Evolutionary conservation across 768 basidiomycete species (phyloP).

Genomic region (Coprinopsis marcescibilis): DNA sequence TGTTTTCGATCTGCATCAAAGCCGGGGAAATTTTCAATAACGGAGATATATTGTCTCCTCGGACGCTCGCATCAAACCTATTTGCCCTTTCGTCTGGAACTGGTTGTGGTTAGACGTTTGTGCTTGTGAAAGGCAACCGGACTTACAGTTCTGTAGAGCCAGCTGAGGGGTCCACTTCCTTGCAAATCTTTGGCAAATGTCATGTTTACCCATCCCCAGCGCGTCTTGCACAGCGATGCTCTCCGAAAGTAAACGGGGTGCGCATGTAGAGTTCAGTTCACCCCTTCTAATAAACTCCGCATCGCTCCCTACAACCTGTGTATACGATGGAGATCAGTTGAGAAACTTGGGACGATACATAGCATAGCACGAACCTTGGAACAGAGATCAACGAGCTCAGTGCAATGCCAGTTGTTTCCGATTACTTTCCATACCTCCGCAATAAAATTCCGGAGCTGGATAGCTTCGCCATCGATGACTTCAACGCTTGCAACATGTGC

Average conservation of each 20-base stretch:
- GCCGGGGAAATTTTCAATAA: slow-evolving; percentile 78
- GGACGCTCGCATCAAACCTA: slow-evolving; percentile 46
- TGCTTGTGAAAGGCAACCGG: slow-evolving; percentile 7
- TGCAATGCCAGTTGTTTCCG: slow-evolving; percentile 27
- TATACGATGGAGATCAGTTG: too few species aligned
- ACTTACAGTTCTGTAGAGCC: slow-evolving; percentile 73
- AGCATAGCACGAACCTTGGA: background rate
- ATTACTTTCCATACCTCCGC: slow-evolving; percentile 62
- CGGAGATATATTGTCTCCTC: slow-evolving; percentile 67
- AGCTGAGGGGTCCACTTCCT: slow-evolving; percentile 67
- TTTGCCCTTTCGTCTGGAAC: slow-evolving; percentile 52
- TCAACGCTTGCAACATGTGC: background rate
- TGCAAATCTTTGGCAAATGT: slow-evolving; percentile 48
- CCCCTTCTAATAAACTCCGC: slow-evolving; percentile 15
- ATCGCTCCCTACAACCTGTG: background rate
- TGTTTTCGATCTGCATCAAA: slow-evolving; percentile 87
- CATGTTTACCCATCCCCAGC: slow-evolving; percentile 55
- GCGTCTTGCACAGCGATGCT: slow-evolving; percentile 53
- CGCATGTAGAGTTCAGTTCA: slow-evolving; percentile 48
- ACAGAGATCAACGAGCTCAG: background rate
- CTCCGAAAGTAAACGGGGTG: slow-evolving; percentile 51
- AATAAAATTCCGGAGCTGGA: slow-evolving; percentile 28
- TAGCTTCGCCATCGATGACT: background rate
- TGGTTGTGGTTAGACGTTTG: background rate
- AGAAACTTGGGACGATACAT: background rate